Conservation (phyloP, 2,329 filamentous ascomycete species). For the Exophiala lecanii-corni region DNA sequence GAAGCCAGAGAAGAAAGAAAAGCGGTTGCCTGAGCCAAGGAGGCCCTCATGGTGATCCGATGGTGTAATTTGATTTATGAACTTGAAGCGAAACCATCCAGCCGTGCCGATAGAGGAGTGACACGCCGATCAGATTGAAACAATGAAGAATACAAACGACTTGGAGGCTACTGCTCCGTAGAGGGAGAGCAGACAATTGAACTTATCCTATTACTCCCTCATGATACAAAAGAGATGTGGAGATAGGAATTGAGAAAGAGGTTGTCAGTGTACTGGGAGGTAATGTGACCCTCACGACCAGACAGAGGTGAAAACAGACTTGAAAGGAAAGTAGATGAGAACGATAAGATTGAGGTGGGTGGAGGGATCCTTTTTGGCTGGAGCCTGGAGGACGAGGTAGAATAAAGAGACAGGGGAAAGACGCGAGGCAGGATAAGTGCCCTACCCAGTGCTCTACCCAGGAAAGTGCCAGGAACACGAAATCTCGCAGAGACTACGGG, state of each 20-base stretch:
- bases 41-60: conserved; percentile 16
- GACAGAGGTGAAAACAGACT: background rate
- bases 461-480: too few relatives aligned
- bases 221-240: background rate
- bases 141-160: background rate
- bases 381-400: background rate
- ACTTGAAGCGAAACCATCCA: too few relatives aligned
- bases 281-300: background rate
- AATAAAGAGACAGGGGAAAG: background rate
- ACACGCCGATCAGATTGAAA: too few relatives aligned
- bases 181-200: background rate
- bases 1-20: conserved; percentile 17
- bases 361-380: conserved; percentile 2
- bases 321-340: background rate
- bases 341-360: background rate
- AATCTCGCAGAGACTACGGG: too few relatives aligned
- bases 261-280: too few relatives aligned
- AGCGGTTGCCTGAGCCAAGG: conserved; percentile 15
- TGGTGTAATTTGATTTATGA: too few relatives aligned
- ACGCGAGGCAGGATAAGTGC: too few relatives aligned
- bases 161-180: background rate
- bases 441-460: too few relatives aligned
- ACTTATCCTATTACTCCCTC: background rate
- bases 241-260: background rate
- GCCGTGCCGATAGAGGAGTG: too few relatives aligned